A percentile compares a stretch with the other conserved stretches of the same genome.
These are phyloP conservation scores for Penicillium expansum DNA, from an alignment of 2,329 filamentous ascomycete genomes.

Conservation along the genomic window DNA sequence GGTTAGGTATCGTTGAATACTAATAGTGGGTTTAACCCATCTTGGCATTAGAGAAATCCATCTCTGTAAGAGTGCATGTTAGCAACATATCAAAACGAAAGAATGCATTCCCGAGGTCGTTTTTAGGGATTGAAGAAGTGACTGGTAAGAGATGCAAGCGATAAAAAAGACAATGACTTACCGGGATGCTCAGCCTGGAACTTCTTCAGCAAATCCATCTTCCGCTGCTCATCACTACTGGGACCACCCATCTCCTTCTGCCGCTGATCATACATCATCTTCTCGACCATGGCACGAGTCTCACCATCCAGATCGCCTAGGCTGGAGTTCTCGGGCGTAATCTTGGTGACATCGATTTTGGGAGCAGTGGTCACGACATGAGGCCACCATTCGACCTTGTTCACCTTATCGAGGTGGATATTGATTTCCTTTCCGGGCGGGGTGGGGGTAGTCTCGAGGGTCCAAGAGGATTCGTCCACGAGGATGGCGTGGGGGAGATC, in stretches of 20 bases:
- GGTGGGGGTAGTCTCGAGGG: slow-evolving; percentile 65
- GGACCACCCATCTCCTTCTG: slow-evolving; percentile 92
- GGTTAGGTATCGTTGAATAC: not conserved
- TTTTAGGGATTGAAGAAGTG: not conserved
- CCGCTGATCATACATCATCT: slow-evolving; percentile 99
- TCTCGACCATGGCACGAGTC: slow-evolving; percentile 96
- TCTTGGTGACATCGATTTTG: slow-evolving; percentile 92
- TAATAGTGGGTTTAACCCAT: slow-evolving; percentile 45
- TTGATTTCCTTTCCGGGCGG: slow-evolving; percentile 67
- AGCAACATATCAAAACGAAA: slow-evolving; percentile 3
- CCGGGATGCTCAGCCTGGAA: slow-evolving; percentile 76
- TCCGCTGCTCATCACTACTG: slow-evolving; percentile 92
- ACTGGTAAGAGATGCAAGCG: not conserved
- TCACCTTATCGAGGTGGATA: slow-evolving; percentile 89
- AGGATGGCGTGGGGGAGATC: slow-evolving; percentile 75
- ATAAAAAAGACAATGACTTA: slow-evolving; percentile 19
- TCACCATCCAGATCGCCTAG: slow-evolving; percentile 90
- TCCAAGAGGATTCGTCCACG: slow-evolving; percentile 92
- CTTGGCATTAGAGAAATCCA: slow-evolving; percentile 67
- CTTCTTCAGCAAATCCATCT: slow-evolving; percentile 86
- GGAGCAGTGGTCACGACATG: slow-evolving; percentile 85
- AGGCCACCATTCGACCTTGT: slow-evolving; percentile 98
- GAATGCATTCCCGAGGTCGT: not conserved
- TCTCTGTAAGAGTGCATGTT: slow-evolving; percentile 45
- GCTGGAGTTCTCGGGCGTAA: slow-evolving; percentile 87